These are phyloP conservation scores for Cercospora sojina DNA, from an alignment of 2,329 filamentous ascomycete genomes.

Conservation along the genomic window DNA sequence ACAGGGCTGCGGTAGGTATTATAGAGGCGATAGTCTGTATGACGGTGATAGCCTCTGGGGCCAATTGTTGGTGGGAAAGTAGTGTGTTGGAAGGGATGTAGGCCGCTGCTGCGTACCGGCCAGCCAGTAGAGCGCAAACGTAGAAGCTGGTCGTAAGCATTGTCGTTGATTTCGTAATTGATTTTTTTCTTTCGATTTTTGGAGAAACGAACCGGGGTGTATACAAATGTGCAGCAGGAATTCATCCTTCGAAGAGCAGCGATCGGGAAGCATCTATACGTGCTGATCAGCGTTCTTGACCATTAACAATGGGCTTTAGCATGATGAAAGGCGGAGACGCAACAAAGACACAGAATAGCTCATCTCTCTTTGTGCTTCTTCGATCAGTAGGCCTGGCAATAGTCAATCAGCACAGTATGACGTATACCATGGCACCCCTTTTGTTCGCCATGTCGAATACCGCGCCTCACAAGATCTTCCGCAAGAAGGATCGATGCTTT, in stretches of 20 bases:
- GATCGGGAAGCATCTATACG: not conserved
- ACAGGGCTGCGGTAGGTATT: not conserved
- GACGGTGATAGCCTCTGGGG: not conserved
- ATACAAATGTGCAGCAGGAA: not conserved
- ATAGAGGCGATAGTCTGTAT: not conserved
- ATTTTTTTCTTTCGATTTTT: not conserved
- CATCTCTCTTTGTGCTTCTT: not conserved
- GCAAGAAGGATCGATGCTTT: no score
- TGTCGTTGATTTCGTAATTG: not conserved
- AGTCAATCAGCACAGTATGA: not conserved
- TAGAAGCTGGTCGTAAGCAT: constrained; percentile 2
- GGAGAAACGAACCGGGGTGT: not conserved
- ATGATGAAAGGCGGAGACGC: not conserved
- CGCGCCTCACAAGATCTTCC: no score
- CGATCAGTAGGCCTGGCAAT: not conserved
- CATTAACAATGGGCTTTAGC: not conserved
- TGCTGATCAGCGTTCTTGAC: not conserved
- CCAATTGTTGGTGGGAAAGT: not conserved
- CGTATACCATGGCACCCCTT: not conserved
- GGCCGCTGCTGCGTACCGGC: constrained; percentile 7
- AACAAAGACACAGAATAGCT: not conserved
- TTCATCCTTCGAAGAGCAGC: not conserved
- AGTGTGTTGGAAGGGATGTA: not conserved
- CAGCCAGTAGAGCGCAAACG: constrained; percentile 5
- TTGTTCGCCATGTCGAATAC: not conserved